A percentile compares a stretch with the other conserved stretches of the same genome.
Conservation (phyloP, 2,329 filamentous ascomycete genomes). For the Fusarium pseudocircinatum region DNA sequence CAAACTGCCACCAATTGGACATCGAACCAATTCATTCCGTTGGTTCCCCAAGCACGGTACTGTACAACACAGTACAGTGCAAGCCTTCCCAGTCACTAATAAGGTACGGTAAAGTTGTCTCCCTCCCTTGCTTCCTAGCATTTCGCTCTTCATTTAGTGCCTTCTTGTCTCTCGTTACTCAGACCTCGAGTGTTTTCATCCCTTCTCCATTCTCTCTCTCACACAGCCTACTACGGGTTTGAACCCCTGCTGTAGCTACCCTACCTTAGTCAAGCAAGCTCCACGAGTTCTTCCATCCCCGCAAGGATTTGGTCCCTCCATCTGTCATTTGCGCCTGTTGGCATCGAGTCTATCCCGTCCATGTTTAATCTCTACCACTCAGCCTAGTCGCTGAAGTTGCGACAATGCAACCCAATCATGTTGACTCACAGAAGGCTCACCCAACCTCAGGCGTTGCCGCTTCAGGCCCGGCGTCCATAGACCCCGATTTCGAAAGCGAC, state of each 20-base stretch:
- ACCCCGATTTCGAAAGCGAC: slow-evolving; percentile 38
- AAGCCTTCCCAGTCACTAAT: slow-evolving; percentile 30
- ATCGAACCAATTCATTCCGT: slow-evolving; percentile 19
- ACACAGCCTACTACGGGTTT: background rate
- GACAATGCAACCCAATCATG: slow-evolving; percentile 43
- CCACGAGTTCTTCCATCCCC: slow-evolving; percentile 38
- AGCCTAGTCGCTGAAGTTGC: slow-evolving; percentile 44
- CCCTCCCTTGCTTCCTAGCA: slow-evolving; percentile 28
- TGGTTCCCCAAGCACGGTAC: slow-evolving; percentile 21
- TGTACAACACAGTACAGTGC: slow-evolving; percentile 18
- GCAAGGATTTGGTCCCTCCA: slow-evolving; percentile 31
- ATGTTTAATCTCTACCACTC: slow-evolving; percentile 40
- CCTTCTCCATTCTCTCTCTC: slow-evolving; percentile 2
- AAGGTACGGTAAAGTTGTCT: slow-evolving; percentile 25
- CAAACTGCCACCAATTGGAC: slow-evolving; percentile 26
- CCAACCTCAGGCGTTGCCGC: slow-evolving; percentile 35
- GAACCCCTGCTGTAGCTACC: slow-evolving; percentile 9
- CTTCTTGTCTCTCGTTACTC: slow-evolving; percentile 25
- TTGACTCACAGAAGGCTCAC: slow-evolving; percentile 42
- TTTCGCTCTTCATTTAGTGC: slow-evolving; percentile 7
- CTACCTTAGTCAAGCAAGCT: slow-evolving; percentile 21
- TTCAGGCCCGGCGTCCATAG: slow-evolving; percentile 33
- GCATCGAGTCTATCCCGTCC: slow-evolving; percentile 20
- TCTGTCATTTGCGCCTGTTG: slow-evolving; percentile 22
- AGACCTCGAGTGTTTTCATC: slow-evolving; percentile 11